Conservation (phyloP, 139 green algal genomes). For the Chlorella sp. region DNA sequence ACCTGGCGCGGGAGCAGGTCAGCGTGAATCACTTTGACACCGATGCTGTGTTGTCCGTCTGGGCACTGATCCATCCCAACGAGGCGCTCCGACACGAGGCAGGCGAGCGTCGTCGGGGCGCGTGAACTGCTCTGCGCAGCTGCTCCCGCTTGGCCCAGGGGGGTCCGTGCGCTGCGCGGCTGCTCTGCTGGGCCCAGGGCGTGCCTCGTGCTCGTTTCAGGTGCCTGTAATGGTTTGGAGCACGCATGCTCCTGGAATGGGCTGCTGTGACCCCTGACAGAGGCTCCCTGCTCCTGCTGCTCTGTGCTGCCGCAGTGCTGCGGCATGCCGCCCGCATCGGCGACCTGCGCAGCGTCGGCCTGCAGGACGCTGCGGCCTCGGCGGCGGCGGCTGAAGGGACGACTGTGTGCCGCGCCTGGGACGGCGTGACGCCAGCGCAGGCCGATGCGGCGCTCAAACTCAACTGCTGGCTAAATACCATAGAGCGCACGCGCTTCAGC, state of each 20-base stretch:
- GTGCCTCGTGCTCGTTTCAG: no score
- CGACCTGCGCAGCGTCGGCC: conserved; percentile 64
- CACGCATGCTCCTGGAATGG: no score
- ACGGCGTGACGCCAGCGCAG: conserved; percentile 1
- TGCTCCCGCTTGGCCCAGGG: neutral
- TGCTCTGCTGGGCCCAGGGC: neutral
- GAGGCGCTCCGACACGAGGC: conserved; percentile 46
- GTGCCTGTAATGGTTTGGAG: no score
- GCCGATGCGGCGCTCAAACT: conserved; percentile 58
- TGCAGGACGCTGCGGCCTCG: no score
- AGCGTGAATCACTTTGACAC: conserved; percentile 76
- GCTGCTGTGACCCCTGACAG: no score
- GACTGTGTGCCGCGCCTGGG: neutral
- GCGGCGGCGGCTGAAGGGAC: neutral
- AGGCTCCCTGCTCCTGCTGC: no score
- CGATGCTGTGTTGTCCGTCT: conserved; percentile 68
- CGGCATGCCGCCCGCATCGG: conserved; percentile 68
- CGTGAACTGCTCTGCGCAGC: neutral
- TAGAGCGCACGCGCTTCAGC: conserved; percentile 60
- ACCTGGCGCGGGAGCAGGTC: conserved; percentile 30
- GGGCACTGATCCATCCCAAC: conserved; percentile 55
- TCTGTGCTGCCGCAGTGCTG: conserved; percentile 40
- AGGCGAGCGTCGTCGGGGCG: conserved; percentile 20
- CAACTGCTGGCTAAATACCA: conserved; percentile 69
- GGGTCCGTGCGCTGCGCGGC: neutral